Percentiles rank a stretch among this genome's conserved stretches.
These are phyloP conservation scores for Psilocybe sp. DNA, from an alignment of 768 basidiomycete genomes.

Conservation along the genomic window DNA sequence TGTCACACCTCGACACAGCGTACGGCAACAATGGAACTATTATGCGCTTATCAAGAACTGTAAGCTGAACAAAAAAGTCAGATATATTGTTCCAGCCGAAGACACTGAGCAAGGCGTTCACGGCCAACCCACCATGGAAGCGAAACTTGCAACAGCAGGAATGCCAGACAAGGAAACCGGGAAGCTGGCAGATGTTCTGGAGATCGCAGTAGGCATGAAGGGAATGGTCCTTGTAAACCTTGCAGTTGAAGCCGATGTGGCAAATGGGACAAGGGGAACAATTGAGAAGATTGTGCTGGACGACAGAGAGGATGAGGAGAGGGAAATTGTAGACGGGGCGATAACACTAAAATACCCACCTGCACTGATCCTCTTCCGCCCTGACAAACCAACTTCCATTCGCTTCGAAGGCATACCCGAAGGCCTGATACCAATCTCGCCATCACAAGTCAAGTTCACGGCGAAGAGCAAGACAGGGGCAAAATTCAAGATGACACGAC, in stretches of 20 bases:
- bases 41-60: constrained; percentile 19
- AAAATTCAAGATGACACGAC: constrained; percentile 7
- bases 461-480: background rate
- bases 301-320: constrained; percentile 20
- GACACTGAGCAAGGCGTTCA: constrained; percentile 15
- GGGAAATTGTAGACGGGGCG: too few relatives aligned
- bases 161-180: constrained; percentile 8
- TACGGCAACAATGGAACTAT: constrained; percentile 35
- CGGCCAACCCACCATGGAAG: too few relatives aligned
- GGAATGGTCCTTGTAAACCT: constrained; percentile 36
- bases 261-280: constrained; percentile 36
- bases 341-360: constrained; percentile 28
- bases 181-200: constrained; percentile 18
- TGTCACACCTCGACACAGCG: constrained; percentile 34
- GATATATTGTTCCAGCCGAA: constrained; percentile 26
- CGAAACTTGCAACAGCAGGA: constrained; percentile 1
- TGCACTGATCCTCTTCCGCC: constrained; percentile 27
- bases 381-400: constrained; percentile 12
- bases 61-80: constrained; percentile 1
- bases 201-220: constrained; percentile 26
- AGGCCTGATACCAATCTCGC: constrained; percentile 10
- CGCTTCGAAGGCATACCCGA: background rate
- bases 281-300: constrained; percentile 31
- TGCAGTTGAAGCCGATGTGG: constrained; percentile 33
- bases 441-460: constrained; percentile 10